A percentile compares a stretch with the other conserved stretches of the same genome.
phyloP scores from a whole-genome alignment of 2,329 filamentous ascomycete genomes.

The Trichoderma brevicompactum region DNA sequence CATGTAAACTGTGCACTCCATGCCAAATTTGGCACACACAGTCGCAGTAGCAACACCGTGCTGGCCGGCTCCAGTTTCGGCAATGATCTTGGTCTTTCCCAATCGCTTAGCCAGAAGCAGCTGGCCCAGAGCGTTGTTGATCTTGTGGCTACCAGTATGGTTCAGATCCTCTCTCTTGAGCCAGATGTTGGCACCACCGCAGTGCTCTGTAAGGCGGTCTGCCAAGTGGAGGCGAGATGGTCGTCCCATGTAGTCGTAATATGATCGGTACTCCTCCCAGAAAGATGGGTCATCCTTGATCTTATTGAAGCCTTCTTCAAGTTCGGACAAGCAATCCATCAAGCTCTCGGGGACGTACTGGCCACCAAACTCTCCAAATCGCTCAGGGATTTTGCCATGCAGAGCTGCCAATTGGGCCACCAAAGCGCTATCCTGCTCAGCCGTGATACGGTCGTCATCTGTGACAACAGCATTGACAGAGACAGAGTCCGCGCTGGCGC shows the following conservation, averaged over 20 bases:
- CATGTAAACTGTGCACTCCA: constrained; percentile 99
- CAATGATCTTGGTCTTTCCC: constrained; percentile 96
- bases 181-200: constrained; percentile 94
- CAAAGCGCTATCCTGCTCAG: constrained; percentile 60
- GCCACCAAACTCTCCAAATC: constrained; percentile 94
- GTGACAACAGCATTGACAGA: constrained; percentile 65
- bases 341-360: constrained; percentile 97
- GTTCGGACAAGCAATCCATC: constrained; percentile 92
- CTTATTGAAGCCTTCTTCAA: constrained; percentile 88
- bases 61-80: constrained; percentile 95
- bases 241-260: constrained; percentile 97
- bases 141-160: constrained; percentile 98
- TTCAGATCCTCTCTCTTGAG: constrained; percentile 97
- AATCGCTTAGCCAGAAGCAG: constrained; percentile 82
- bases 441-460: constrained; percentile 68
- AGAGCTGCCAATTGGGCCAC: constrained; percentile 85
- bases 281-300: constrained; percentile 87
- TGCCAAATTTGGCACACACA: constrained; percentile 95
- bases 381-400: constrained; percentile 78
- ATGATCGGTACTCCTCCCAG: constrained; percentile 95
- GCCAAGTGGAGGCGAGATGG: constrained; percentile 91
- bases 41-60: constrained; percentile 98
- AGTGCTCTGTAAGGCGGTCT: constrained; percentile 83
- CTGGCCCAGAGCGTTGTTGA: constrained; percentile 97
- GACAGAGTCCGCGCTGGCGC: constrained; percentile 44